A percentile compares a stretch with the other conserved stretches of the same genome.
These are phyloP conservation scores for Mycocentrospora acerina DNA, from an alignment of 2,329 filamentous ascomycete species.

Conservation along the genomic window DNA sequence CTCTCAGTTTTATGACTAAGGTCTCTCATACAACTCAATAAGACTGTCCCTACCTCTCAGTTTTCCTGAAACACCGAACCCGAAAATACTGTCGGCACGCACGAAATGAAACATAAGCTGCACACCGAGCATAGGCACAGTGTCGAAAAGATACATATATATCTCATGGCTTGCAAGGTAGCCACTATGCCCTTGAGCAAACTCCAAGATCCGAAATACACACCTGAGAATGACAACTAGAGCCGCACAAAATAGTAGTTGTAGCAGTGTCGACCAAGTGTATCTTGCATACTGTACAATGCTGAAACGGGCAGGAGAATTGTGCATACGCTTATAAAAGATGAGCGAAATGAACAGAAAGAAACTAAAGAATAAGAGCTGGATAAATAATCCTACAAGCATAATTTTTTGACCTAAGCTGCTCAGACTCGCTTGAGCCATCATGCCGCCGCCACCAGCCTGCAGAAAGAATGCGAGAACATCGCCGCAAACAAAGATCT, in stretches of 20 bases:
- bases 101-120: constrained; percentile 39
- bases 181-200: constrained; percentile 47
- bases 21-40: constrained; percentile 20
- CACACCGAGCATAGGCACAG: constrained; percentile 45
- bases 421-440: constrained; percentile 16
- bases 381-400: constrained; percentile 25
- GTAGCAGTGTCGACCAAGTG: constrained; percentile 40
- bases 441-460: constrained; percentile 33
- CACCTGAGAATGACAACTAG: constrained; percentile 52
- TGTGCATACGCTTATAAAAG: constrained; percentile 24
- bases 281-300: constrained; percentile 36
- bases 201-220: constrained; percentile 54
- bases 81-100: constrained; percentile 19
- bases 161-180: constrained; percentile 47
- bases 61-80: constrained; percentile 6
- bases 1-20: not conserved
- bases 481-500: constrained; percentile 57
- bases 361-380: constrained; percentile 26
- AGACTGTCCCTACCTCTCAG: constrained; percentile 17
- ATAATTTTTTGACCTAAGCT: constrained; percentile 23
- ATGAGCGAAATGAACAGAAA: constrained; percentile 24
- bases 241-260: constrained; percentile 47
- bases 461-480: constrained; percentile 55
- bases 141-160: constrained; percentile 51
- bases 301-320: constrained; percentile 8